These are phyloP conservation scores for Xylariaceae sp. DNA, from an alignment of 2,329 filamentous ascomycete genomes.

Conservation along the genomic window DNA sequence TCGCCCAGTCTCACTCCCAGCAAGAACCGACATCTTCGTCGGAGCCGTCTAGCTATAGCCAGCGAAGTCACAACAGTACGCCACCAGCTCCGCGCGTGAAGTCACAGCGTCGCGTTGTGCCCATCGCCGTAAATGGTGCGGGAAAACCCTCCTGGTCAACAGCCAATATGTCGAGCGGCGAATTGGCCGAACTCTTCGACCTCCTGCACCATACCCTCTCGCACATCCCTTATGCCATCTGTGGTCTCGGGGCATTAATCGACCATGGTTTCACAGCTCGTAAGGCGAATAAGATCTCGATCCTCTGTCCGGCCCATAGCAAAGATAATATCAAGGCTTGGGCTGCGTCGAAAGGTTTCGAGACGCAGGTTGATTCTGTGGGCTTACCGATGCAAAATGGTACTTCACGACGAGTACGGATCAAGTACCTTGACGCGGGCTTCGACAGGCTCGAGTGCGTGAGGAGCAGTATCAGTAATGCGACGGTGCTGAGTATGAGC, in stretches of 20 bases:
- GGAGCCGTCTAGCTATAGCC: neutral
- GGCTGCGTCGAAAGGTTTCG: constrained; percentile 33
- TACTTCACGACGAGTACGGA: constrained; percentile 27
- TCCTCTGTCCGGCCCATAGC: constrained; percentile 36
- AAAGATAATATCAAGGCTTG: constrained; percentile 35
- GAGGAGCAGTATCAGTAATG: constrained; percentile 5
- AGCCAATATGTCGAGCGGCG: constrained; percentile 21
- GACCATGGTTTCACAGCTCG: constrained; percentile 36
- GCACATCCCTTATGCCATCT: constrained; percentile 43
- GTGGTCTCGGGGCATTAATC: constrained; percentile 40
- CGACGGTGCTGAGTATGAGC: constrained; percentile 17
- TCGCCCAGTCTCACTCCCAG: neutral
- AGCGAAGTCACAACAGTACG: neutral
- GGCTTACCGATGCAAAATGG: constrained; percentile 38
- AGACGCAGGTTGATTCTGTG: constrained; percentile 34
- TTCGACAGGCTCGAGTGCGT: constrained; percentile 27
- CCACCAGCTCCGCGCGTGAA: too few relatives aligned
- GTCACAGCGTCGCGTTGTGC: neutral
- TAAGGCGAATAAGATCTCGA: constrained; percentile 29
- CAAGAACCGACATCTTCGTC: neutral
- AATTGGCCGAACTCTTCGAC: constrained; percentile 34
- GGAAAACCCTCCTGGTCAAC: constrained; percentile 11
- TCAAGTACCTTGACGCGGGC: constrained; percentile 31
- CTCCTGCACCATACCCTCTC: constrained; percentile 35
- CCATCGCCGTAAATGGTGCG: neutral